These are phyloP conservation scores for Plasmodium adleri DNA, from an alignment of 169 alveolate genomes.

Conservation along the genomic window DNA sequence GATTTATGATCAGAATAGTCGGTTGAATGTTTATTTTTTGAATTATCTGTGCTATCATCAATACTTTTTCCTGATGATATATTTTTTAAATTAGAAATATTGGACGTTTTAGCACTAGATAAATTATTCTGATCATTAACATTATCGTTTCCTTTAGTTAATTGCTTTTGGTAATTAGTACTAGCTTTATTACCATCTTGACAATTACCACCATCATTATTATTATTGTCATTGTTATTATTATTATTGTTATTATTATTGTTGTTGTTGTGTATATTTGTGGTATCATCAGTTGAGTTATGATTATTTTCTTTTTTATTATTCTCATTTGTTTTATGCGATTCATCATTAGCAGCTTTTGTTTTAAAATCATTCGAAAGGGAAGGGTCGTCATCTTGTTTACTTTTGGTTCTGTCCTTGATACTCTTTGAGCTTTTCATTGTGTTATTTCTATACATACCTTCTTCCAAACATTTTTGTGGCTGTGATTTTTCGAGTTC, in stretches of 20 bases:
- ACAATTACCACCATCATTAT: neutral
- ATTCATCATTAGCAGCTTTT: no score
- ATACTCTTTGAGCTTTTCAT: neutral
- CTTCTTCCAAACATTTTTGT: slow-evolving; percentile 12
- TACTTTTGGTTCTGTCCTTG: neutral
- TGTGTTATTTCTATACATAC: slow-evolving; percentile 1
- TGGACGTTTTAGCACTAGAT: slow-evolving; percentile 1
- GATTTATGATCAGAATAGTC: slow-evolving; percentile 1
- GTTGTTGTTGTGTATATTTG: neutral
- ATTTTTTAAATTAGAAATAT: slow-evolving; percentile 1
- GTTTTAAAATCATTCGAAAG: no score
- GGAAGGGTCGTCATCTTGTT: no score
- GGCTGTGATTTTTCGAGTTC: neutral
- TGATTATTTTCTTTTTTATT: neutral
- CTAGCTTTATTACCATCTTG: neutral
- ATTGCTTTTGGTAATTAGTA: neutral
- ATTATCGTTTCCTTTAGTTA: neutral
- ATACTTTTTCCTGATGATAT: neutral
- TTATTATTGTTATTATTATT: neutral
- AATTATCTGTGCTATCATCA: neutral
- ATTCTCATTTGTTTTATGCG: neutral
- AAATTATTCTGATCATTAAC: neutral
- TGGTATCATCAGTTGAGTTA: no score
- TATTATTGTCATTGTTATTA: neutral
- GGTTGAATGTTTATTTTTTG: neutral